Base-by-base conservation (phyloP, 1,139 yeast genomes). In the Yamadazyma aaseri region DNA sequence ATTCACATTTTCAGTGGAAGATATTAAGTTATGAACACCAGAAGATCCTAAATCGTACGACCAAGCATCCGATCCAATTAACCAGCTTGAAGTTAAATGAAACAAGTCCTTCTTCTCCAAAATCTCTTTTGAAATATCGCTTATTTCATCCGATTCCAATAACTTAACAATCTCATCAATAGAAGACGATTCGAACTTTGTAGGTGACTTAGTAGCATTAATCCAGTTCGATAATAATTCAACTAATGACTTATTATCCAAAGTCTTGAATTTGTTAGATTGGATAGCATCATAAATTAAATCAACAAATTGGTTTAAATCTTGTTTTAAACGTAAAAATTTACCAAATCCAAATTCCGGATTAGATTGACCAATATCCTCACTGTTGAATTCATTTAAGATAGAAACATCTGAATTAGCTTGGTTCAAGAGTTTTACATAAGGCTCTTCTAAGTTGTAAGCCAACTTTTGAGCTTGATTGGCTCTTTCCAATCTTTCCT, bases 41-140 rank as follows among this genome's bases (percentile, higher is more conserved):
- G 96, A 84, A 45, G 86, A 73, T 26, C 97, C 97, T 47, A 86
- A 68, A 64, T 90, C 97, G 55, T 83, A 89, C 14, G 96, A 76
- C 97, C 98, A 90, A 21, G 95, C 79, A 60, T 90, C 97, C 6
- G 97, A 87, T 16, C 97, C 97, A 42, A 92, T 71, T 42, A 90
- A 68, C 98, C 98, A 90, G 41, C 78, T 73, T 17, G 84, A 70
- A 34, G 68, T 66, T 27, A 67, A 52, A 28, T 55, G 57, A 44
- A 82, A 71, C 43, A 64, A 70, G 3, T 66, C 62, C 41, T 73
- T 63, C 29, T 64, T 60, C 3, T 63, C 57, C 30, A 83, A 64
- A 10, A 84, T 63, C 9, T 64, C 55, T 31, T 63, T 48, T 5
- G 85, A 67, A 31, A 44, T 33, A 10, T 66, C 61, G 23, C 33